Base-by-base conservation (phyloP, 2,329 filamentous ascomycete species). In the Sporothrix brasiliensis region DNA sequence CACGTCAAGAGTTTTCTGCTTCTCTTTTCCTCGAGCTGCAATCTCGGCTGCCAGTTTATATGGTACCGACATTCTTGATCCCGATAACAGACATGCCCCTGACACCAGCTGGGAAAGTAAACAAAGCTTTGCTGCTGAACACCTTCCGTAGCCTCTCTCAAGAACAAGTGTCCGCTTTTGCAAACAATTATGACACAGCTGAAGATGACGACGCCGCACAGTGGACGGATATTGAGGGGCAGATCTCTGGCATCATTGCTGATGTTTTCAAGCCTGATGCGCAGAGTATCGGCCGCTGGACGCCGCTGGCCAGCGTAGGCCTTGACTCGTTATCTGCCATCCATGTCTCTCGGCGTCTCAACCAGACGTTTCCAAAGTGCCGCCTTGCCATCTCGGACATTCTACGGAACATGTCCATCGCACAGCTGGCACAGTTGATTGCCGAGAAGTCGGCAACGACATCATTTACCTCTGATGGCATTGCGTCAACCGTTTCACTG, bases 321-420 rank as follows among this genome's bases (percentile, higher is more conserved):
- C 78, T 97, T 6, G 93, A 97, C 77, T 97, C 93, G 0, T 88
- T 97, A 34, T 91, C 90, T 9, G 92, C 92, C 0, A 96, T 97
- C 73, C 81, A 86, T 0, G 79, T 96, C 10, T 86, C 91, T 0
- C 87, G 84, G 69, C 76, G 78, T 19, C 77, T 97, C 0, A 83
- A 84, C 67, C 75, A 79, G 2, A 73, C 76, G 0, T 78, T 87
- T 1, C 77, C 81, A 1, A 79, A 75, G 6, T 34, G 24, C 4
- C 81, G 85, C 30, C 77, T 93, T 2, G 82, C 90, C 13, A 87
- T 96, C 9, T 93, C 91, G 0, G 79, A 84, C 1, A 85, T 97
- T 27, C 80, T 97, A n/a, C 87, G 85, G 63, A 85, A 91, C 72
- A 81, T 90, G 6, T 92, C 85, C 2, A 80, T 94, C n/a, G 82